These are phyloP conservation scores for Sphaerosporella brunnea DNA, from an alignment of 495 filamentous ascomycete species.

Conservation along the genomic window DNA sequence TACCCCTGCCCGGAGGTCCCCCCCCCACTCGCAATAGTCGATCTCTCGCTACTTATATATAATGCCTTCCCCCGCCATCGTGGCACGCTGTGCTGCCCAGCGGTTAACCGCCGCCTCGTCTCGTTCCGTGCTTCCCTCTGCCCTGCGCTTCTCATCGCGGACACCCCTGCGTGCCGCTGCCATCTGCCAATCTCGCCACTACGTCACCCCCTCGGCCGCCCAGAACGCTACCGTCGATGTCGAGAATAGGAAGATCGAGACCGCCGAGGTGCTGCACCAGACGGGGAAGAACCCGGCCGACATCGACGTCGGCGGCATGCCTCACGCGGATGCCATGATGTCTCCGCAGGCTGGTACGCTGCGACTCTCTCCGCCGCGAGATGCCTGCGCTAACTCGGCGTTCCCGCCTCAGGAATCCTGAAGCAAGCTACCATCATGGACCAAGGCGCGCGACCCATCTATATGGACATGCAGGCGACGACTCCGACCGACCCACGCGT, in stretches of 20 bases:
- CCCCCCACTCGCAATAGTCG: not conserved
- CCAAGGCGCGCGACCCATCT: constrained; percentile 83
- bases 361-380: too few relatives aligned
- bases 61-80: constrained; percentile 20
- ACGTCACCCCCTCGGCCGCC: constrained; percentile 16
- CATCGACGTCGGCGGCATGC: constrained; percentile 7
- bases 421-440: constrained; percentile 90
- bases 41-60: not conserved
- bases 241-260: constrained; percentile 18
- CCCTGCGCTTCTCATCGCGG: constrained; percentile 5
- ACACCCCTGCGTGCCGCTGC: constrained; percentile 1
- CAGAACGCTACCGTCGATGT: constrained; percentile 15
- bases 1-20: not conserved
- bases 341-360: constrained; percentile 21
- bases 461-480: constrained; percentile 96
- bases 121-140: constrained; percentile 1
- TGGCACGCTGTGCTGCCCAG: constrained; percentile 11
- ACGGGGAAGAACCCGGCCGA: constrained; percentile 15
- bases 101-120: constrained; percentile 3
- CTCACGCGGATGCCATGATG: constrained; percentile 20
- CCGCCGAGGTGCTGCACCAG: constrained; percentile 14
- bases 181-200: constrained; percentile 9
- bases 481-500: constrained; percentile 92
- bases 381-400: not conserved
- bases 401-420: constrained; percentile 42